Evolutionary conservation across 305 asterid genomes (phyloP).

Genomic region (Fraxinus nigra): DNA sequence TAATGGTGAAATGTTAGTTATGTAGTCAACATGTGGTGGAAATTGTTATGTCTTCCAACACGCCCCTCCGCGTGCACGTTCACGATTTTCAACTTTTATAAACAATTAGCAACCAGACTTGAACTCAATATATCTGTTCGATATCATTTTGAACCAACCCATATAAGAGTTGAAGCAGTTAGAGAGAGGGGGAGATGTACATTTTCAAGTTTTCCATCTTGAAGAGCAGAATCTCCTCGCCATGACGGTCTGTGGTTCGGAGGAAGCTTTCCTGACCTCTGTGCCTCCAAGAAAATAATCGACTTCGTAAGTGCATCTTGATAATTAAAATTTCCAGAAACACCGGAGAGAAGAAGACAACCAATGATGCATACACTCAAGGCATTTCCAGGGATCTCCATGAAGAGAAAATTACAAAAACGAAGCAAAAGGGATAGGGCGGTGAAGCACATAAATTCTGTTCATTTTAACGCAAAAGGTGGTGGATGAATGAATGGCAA

Average conservation of each 20-base stretch:
- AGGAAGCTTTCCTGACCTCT: slow-evolving; percentile 87
- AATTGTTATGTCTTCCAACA: no score
- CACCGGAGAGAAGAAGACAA: slow-evolving; percentile 35
- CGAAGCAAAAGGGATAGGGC: background rate
- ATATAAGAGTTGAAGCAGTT: background rate
- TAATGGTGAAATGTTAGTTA: background rate
- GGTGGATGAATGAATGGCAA: background rate
- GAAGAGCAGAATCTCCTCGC: slow-evolving; percentile 82
- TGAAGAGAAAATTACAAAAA: slow-evolving; percentile 16
- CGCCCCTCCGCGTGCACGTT: no score
- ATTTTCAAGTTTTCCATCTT: slow-evolving; percentile 62
- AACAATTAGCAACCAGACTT: background rate
- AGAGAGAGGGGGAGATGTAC: slow-evolving; percentile 12
- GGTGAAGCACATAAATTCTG: background rate
- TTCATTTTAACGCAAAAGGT: background rate
- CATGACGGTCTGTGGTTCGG: slow-evolving; percentile 52
- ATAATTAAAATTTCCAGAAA: slow-evolving; percentile 43
- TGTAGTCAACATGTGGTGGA: background rate
- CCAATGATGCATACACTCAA: slow-evolving; percentile 22
- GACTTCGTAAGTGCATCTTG: slow-evolving; percentile 59
- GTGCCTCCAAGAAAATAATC: slow-evolving; percentile 76
- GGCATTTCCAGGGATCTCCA: slow-evolving; percentile 21
- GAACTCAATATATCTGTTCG: background rate
- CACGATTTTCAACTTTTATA: background rate
- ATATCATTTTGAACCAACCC: background rate